Conservation (phyloP, 2,329 filamentous ascomycete genomes). For the Blumeria graminis region DNA sequence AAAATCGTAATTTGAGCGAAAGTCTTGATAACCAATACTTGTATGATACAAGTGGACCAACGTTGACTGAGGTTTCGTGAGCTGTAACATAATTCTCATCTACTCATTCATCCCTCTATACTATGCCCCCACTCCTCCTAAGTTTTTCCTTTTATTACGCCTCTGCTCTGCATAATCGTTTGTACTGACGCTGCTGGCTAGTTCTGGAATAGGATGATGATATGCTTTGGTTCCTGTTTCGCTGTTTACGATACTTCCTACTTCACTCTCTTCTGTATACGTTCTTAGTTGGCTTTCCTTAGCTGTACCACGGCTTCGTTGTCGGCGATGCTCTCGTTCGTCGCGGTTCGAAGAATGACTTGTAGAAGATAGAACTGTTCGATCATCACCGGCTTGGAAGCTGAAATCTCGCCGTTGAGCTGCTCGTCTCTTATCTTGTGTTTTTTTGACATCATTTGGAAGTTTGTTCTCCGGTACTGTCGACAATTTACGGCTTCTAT, state of each 20-base stretch:
- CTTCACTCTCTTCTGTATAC: conserved; percentile 6
- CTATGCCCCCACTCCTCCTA: too few species aligned
- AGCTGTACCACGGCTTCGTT: conserved; percentile 8
- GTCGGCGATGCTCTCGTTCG: conserved; percentile 6
- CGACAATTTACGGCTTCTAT: conserved; percentile 3
- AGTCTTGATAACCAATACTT: too few species aligned
- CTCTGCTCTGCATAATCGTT: conserved; percentile 14
- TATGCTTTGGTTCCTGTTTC: conserved; percentile 16
- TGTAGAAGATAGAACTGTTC: conserved; percentile 6
- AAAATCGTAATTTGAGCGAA: too few species aligned
- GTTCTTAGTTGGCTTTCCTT: conserved; percentile 4
- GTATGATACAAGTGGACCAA: too few species aligned
- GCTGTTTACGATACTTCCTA: conserved; percentile 6
- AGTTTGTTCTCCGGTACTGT: conserved; percentile 12
- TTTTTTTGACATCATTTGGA: conserved; percentile 28
- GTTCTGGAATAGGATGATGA: conserved; percentile 14
- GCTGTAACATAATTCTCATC: too few species aligned
- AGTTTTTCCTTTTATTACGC: conserved; percentile 9
- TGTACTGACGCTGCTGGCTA: conserved; percentile 6
- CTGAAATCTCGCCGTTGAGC: conserved; percentile 14
- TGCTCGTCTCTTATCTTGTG: conserved; percentile 28
- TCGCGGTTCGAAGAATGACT: conserved; percentile 4
- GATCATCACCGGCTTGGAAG: conserved; percentile 14
- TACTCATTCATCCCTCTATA: too few species aligned
- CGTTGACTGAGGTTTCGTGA: too few species aligned